Evolutionary conservation across 768 basidiomycete genomes (phyloP), one percentile per base, ranked within the genome.

Genomic region (Russula griseocarnosa): DNA sequence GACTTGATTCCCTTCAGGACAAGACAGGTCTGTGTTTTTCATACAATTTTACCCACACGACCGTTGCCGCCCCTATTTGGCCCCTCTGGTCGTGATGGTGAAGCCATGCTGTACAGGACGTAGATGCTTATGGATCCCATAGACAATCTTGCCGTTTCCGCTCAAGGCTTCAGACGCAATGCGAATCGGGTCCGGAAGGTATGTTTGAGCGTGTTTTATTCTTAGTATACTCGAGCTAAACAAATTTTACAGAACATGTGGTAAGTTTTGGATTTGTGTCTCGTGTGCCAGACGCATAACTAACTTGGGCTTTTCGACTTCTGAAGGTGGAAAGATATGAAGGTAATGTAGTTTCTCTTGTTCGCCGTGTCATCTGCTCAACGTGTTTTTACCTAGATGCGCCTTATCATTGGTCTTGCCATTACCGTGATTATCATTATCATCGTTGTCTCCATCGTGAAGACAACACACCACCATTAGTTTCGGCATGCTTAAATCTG

Each of bases 161-260:
- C 97, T n/a, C 96, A 99, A 79, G 94, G 94, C 30, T 99, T 99
- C 86, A 87, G 94, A 66, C 84, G 94, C 68, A 95, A 97, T 69
- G 97, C 97, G 58, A 98, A 98, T 79, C 83, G 92, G 65, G 97
- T 99, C 58, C 87, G 97, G 75, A 99, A 98, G 85, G 93, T 94
- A 72, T 69, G 85, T 80, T 28, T 30, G 28, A 8, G 49, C 26
- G 50, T n/a, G n/a, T n/a, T n/a, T 30, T 30, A 42, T n/a, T 42
- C 20, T 36, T 55, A 30, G 20, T 6, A 52, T 55, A 42, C 56
- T 42, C 28, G 53, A 67, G 66, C 61, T 38, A n/a, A 54, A 36
- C 47, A 52, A 58, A 51, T 49, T 60, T 14, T 55, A 13, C 69
- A 92, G 92, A 93, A 92, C 73, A 93, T 93, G 91, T 94, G 91